A percentile compares a stretch with the other conserved stretches of the same genome.
Evolutionary conservation across 2,329 filamentous ascomycete species (phyloP).

Genomic region (Meredithiella fracta): DNA sequence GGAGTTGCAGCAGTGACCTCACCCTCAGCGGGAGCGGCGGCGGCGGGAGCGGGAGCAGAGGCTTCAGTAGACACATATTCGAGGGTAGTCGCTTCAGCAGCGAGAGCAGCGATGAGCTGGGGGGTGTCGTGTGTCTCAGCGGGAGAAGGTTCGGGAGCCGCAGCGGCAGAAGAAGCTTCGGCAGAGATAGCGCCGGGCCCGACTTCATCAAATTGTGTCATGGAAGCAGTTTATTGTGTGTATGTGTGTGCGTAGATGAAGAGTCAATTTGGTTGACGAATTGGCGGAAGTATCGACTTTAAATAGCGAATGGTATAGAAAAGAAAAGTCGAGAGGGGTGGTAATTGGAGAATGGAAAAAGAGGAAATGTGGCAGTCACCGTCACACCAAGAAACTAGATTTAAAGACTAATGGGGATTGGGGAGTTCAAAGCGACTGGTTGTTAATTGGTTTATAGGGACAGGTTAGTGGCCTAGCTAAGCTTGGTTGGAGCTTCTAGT

Average conservation of each 20-base stretch:
- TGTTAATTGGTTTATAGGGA: background rate
- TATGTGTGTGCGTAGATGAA: background rate
- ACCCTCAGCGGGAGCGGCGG: background rate
- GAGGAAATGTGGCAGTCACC: background rate
- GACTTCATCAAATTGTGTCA: conserved; percentile 1
- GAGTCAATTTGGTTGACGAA: too few relatives aligned
- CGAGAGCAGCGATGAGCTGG: background rate
- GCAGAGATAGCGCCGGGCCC: background rate
- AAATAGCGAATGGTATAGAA: background rate
- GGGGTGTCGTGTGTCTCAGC: background rate
- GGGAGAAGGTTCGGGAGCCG: background rate
- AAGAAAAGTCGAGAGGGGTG: background rate
- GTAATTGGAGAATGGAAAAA: background rate
- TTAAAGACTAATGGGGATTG: background rate
- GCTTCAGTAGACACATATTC: background rate
- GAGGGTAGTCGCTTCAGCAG: background rate
- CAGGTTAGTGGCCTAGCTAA: background rate
- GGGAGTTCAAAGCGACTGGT: background rate
- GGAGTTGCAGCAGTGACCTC: background rate
- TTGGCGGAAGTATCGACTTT: too few relatives aligned
- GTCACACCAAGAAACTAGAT: background rate
- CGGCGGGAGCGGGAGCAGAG: background rate
- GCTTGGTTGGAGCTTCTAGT: background rate
- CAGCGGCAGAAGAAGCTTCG: background rate
- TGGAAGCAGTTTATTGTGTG: background rate